phyloP scores from a whole-genome alignment of 2,329 filamentous ascomycete genomes.

The Trichophyton benhamiae region DNA sequence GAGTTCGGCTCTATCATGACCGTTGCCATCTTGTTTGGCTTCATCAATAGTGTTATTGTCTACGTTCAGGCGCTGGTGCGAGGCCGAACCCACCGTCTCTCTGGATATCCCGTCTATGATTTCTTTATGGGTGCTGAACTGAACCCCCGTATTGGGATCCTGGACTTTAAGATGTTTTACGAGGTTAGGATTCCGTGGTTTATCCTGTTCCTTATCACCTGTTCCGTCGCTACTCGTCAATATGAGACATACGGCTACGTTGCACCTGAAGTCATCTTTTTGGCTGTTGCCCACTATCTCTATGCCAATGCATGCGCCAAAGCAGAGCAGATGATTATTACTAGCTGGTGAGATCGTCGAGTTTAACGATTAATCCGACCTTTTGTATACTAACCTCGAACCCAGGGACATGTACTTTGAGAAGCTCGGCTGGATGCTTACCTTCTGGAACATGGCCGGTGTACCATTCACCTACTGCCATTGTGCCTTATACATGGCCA shows the following conservation, averaged over 20 bases:
- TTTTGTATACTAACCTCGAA: not conserved
- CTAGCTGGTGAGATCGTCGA: conserved; percentile 53
- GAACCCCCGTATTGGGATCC: conserved; percentile 65
- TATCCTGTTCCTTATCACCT: conserved; percentile 67
- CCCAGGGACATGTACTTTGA: conserved; percentile 84
- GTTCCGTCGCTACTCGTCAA: conserved; percentile 66
- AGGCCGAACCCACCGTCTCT: conserved; percentile 84
- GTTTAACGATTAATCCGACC: not conserved
- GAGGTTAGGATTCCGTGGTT: conserved; percentile 89
- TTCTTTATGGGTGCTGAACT: conserved; percentile 87
- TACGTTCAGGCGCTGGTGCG: conserved; percentile 74
- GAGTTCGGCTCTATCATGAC: conserved; percentile 89
- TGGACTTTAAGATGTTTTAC: conserved; percentile 94
- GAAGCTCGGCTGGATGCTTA: conserved; percentile 95
- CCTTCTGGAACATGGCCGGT: conserved; percentile 92
- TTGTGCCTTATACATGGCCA: conserved; percentile 80
- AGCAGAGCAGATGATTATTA: conserved; percentile 79
- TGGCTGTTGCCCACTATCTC: conserved; percentile 79
- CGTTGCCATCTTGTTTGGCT: conserved; percentile 85
- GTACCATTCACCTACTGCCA: conserved; percentile 88
- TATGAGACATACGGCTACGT: conserved; percentile 78
- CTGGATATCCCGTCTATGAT: conserved; percentile 66
- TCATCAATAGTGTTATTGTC: conserved; percentile 66
- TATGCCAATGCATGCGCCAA: conserved; percentile 89
- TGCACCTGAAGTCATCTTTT: conserved; percentile 66